Conservation (phyloP, 2,329 filamentous ascomycete species). For the Camillea tinctor region DNA sequence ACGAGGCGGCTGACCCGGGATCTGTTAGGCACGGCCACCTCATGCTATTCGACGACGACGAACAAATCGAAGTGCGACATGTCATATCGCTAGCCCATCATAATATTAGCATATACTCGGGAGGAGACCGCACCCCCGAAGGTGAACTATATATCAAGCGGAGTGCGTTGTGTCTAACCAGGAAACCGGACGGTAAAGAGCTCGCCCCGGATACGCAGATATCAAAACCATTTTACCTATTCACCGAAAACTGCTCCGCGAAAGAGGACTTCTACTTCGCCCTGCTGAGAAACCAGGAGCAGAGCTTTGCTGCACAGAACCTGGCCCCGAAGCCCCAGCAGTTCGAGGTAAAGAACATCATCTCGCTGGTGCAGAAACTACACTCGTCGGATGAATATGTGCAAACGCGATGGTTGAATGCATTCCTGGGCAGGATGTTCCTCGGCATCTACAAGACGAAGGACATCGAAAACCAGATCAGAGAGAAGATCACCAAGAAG, state of each 20-base stretch:
- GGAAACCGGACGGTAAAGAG: slow-evolving; percentile 57
- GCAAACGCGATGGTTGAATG: slow-evolving; percentile 92
- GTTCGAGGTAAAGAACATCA: slow-evolving; percentile 83
- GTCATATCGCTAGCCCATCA: slow-evolving; percentile 92
- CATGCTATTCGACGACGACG: slow-evolving; percentile 95
- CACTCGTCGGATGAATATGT: slow-evolving; percentile 90
- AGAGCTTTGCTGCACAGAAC: slow-evolving; percentile 55
- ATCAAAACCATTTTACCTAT: slow-evolving; percentile 87
- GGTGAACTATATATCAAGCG: slow-evolving; percentile 95
- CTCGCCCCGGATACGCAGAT: slow-evolving; percentile 53
- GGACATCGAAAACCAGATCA: slow-evolving; percentile 75
- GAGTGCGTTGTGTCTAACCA: slow-evolving; percentile 80
- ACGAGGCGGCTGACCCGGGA: slow-evolving; percentile 9
- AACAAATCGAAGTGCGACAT: slow-evolving; percentile 93
- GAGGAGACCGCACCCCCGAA: slow-evolving; percentile 75
- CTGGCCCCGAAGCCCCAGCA: slow-evolving; percentile 67
- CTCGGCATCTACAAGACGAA: slow-evolving; percentile 82
- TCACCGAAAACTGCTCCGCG: slow-evolving; percentile 91
- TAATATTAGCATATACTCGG: slow-evolving; percentile 79
- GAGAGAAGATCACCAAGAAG: slow-evolving; percentile 90
- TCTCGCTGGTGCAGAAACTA: slow-evolving; percentile 82
- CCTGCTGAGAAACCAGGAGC: slow-evolving; percentile 79
- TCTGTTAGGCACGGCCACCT: slow-evolving; percentile 79
- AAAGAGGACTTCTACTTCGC: slow-evolving; percentile 99
- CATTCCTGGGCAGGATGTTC: slow-evolving; percentile 83